A percentile compares a stretch with the other conserved stretches of the same genome.
Evolutionary conservation across 805 yeast genomes (phyloP).

Genomic region (Candida succiphila): DNA sequence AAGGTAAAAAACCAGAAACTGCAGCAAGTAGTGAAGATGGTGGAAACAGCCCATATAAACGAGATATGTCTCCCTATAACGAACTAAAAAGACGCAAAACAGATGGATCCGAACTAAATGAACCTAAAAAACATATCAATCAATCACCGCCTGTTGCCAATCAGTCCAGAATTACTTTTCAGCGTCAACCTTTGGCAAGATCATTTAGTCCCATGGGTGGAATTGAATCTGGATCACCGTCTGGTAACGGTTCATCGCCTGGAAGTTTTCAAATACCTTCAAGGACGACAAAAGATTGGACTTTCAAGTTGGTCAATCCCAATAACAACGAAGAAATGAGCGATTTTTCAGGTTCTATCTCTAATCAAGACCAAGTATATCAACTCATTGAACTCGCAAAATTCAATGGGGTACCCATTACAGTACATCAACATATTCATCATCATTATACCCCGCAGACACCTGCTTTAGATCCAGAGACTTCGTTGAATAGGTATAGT

Average conservation of each 20-base stretch:
- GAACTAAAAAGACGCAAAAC: no score
- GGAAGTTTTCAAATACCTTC: slow-evolving; percentile 13
- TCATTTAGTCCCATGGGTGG: slow-evolving; percentile 4
- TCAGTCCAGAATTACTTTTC: no score
- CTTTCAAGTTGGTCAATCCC: slow-evolving; percentile 39
- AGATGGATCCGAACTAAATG: no score
- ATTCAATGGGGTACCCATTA: slow-evolving; percentile 43
- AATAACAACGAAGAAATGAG: slow-evolving; percentile 32
- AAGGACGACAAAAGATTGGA: slow-evolving; percentile 45
- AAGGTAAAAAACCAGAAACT: no score
- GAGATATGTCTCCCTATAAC: no score
- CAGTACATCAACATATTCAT: slow-evolving; percentile 80
- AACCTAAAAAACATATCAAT: no score
- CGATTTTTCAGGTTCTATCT: slow-evolving; percentile 36
- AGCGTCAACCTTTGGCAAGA: slow-evolving; percentile 10
- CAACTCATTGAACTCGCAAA: slow-evolving; percentile 52
- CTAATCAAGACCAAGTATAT: slow-evolving; percentile 43
- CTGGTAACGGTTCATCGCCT: slow-evolving; percentile 6
- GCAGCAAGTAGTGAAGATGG: no score
- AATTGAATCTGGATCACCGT: slow-evolving; percentile 2
- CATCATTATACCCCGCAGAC: slow-evolving; percentile 55
- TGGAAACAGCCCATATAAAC: no score
- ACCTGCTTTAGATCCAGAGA: slow-evolving; percentile 34
- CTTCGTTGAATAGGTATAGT: slow-evolving; percentile 46
- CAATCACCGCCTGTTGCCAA: no score